Evolutionary conservation across 305 asterid genomes (phyloP), one percentile per base, ranked within the genome.

Genomic region (Fraxinus greggii): DNA sequence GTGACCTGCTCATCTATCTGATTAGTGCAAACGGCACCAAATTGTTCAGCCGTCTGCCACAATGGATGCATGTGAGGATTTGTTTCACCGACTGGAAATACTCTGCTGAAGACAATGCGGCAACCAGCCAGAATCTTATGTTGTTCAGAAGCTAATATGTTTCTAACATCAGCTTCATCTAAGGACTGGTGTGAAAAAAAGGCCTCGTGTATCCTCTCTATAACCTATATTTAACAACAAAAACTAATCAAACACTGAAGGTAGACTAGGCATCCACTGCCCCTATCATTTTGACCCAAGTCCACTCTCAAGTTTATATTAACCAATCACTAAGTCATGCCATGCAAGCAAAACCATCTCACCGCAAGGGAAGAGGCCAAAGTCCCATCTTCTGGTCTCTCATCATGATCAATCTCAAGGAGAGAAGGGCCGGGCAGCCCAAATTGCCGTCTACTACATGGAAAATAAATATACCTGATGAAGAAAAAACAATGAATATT

Each of bases 31-130:
- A 90, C 92, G 28, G 99, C 98, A 80, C 99, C 99, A 80, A 96
- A 96, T 84, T 94, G 99, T 90, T 94, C 99, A 7, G 99, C 99
- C 1, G 95, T 89, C 89, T 94, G 96, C 99, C 98, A 96, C 76
- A 96, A 81, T 7, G 98, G 98, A 87, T 94, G 98, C 90, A 92
- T 87, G 85, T 94, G 98, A 45, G 99, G 98, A 31, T 94, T 92
- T 77, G 96, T 92, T 89, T 93, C 98, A 61, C 97, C 98, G 81
- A 94, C 97, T 28, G 99, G 99, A 78, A 96, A 90, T 40, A 96
- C 91, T 89, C 99, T 86, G 89, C 99, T 96, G 89, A 96, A 96
- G 73, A 94, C 92, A 77, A 96, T 85, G 6, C 97, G 95, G 84
- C 99, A 96, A 63, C 99, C 99, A 15, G 85, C 91, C 80, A 96